Evolutionary conservation across 257 asterid species (phyloP).

Genomic region (Schizonepeta tenuifolia): DNA sequence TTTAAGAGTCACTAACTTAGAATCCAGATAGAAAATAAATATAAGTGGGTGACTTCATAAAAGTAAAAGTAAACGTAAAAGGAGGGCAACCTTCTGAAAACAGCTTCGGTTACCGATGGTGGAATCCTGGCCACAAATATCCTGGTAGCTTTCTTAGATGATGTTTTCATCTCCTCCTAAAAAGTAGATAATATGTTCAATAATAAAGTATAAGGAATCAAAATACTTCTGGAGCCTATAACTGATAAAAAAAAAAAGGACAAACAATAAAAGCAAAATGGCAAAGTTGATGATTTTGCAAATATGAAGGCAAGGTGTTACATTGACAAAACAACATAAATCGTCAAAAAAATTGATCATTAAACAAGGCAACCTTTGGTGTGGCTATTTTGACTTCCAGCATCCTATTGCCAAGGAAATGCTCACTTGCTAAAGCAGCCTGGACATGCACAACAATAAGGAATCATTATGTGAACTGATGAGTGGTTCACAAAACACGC

Average conservation of each 20-base stretch:
- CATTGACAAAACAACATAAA: conserved; percentile 6
- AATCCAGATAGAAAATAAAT: not conserved
- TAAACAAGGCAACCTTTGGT: conserved; percentile 69
- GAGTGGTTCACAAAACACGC: conserved; percentile 8
- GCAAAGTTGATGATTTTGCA: not conserved
- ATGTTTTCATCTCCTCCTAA: conserved; percentile 96
- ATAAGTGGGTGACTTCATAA: not conserved
- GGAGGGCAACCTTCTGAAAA: conserved; percentile 71
- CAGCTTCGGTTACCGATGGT: conserved; percentile 84
- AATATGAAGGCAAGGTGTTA: not conserved
- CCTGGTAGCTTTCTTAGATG: conserved; percentile 91
- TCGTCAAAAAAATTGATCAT: not conserved
- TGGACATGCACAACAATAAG: conserved; percentile 40
- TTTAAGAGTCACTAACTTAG: not conserved
- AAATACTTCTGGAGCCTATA: conserved; percentile 11
- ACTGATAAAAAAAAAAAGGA: conserved; percentile 6
- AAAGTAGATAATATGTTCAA: conserved; percentile 4
- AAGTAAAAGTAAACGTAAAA: not conserved
- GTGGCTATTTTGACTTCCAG: conserved; percentile 98
- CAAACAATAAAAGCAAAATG: conserved; percentile 26
- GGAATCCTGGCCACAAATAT: conserved; percentile 95
- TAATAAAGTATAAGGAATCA: not conserved
- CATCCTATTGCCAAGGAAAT: conserved; percentile 80
- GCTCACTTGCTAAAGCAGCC: conserved; percentile 85
- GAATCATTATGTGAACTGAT: conserved; percentile 8